Evolutionary conservation across 2,329 filamentous ascomycete species (phyloP).

Genomic region (Exophiala calicioides): DNA sequence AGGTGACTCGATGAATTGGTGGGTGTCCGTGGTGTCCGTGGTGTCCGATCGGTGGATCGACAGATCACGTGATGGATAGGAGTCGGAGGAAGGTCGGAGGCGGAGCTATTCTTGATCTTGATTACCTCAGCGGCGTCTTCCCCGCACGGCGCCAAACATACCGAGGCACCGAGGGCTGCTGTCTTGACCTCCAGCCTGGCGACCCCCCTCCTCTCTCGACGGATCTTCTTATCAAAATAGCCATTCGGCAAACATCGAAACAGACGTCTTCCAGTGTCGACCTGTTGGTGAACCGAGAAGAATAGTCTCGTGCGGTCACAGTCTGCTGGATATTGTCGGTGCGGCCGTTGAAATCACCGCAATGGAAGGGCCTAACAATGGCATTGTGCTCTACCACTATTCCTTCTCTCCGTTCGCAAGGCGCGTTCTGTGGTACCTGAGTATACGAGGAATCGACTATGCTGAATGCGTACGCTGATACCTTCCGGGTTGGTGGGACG

Average conservation of each 20-base stretch:
- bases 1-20: conserved; percentile 7
- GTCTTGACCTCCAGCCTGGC: no score
- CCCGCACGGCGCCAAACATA: conserved; percentile 4
- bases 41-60: neutral
- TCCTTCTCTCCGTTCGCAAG: conserved; percentile 64
- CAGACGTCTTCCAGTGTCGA: no score
- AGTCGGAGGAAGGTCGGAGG: no score
- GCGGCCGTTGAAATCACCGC: no score
- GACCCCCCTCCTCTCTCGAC: no score
- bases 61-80: no score
- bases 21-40: neutral
- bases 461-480: conserved; percentile 62
- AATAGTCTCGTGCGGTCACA: no score
- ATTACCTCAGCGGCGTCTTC: neutral
- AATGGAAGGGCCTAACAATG: conserved; percentile 26
- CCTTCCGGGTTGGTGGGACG: neutral
- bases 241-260: no score
- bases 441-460: conserved; percentile 65
- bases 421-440: conserved; percentile 67
- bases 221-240: no score
- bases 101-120: neutral
- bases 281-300: no score
- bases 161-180: neutral
- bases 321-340: no score
- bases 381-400: conserved; percentile 62